These are phyloP conservation scores for Priceomyces castillae DNA, from an alignment of 805 yeast genomes.

Conservation along the genomic window DNA sequence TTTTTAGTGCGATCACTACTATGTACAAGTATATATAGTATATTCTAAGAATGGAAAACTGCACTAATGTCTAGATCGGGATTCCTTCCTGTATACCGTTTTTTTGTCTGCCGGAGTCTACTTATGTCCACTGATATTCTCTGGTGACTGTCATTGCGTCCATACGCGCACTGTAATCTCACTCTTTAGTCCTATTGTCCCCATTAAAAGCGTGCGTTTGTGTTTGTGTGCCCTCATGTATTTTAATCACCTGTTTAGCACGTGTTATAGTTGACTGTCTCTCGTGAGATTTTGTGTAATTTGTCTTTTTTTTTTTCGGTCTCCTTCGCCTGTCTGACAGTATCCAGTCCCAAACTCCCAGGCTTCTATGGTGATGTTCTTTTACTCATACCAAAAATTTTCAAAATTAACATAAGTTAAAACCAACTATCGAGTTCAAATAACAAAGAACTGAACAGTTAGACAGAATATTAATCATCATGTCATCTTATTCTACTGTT, in stretches of 20 bases:
- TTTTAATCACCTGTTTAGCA: background rate
- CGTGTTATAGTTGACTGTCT: background rate
- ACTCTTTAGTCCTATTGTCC: too few species aligned
- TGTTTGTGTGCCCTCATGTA: conserved; percentile 1
- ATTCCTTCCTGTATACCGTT: too few species aligned
- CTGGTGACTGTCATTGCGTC: too few species aligned
- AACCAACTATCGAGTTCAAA: background rate
- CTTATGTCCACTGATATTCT: too few species aligned
- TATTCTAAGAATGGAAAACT: too few species aligned
- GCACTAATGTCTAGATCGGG: too few species aligned
- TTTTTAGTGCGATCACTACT: too few species aligned
- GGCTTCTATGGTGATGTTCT: background rate
- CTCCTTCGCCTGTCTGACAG: background rate
- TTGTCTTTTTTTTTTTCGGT: background rate
- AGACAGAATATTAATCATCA: conserved; percentile 7
- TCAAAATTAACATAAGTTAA: background rate
- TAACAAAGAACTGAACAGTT: background rate
- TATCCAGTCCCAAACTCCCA: background rate
- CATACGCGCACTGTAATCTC: too few species aligned
- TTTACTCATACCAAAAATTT: background rate
- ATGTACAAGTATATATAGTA: too few species aligned
- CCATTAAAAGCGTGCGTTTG: too few species aligned
- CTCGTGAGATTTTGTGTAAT: background rate
- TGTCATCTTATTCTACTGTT: conserved; percentile 58
- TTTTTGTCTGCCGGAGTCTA: too few species aligned